Evolutionary conservation across 345 rosid genomes (phyloP).

Genomic region (Arabis hirsuta): DNA sequence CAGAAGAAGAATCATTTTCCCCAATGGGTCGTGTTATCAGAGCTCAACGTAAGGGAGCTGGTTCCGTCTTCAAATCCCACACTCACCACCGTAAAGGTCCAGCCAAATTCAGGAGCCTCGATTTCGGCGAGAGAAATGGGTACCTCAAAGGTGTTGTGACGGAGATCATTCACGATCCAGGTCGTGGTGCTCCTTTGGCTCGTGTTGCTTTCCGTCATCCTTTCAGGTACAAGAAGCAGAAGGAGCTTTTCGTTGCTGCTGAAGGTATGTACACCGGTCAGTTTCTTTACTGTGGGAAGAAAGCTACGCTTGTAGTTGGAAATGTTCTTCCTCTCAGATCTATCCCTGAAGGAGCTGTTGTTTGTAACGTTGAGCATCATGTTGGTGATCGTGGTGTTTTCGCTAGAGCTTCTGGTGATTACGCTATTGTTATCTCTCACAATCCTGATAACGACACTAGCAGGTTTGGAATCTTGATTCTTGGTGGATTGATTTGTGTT

Average conservation of each 20-base stretch:
- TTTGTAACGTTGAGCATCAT: conserved; percentile 74
- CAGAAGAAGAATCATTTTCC: background rate
- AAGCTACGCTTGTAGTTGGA: conserved; percentile 57
- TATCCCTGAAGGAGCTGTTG: conserved; percentile 77
- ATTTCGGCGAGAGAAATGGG: conserved; percentile 74
- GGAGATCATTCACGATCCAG: conserved; percentile 74
- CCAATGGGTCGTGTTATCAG: conserved; percentile 77
- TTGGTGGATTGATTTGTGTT: background rate
- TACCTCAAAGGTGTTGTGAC: conserved; percentile 68
- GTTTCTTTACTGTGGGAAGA: conserved; percentile 64
- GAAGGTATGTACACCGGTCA: conserved; percentile 69
- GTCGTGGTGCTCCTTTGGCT: conserved; percentile 73
- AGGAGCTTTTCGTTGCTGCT: conserved; percentile 75
- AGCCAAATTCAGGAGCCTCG: conserved; percentile 70
- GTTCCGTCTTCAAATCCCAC: conserved; percentile 77
- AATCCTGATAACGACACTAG: conserved; percentile 70
- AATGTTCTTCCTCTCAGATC: conserved; percentile 60
- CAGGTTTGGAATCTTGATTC: conserved; percentile 43
- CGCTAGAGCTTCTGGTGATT: conserved; percentile 66
- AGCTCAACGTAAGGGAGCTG: conserved; percentile 77
- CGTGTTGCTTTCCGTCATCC: conserved; percentile 71
- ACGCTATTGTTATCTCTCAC: conserved; percentile 67
- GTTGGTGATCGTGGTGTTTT: conserved; percentile 76
- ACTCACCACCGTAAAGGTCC: conserved; percentile 84
- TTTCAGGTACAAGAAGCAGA: conserved; percentile 69